Evolutionary conservation across 306 rosid genomes (phyloP), one percentile per base, ranked within the genome.

Genomic region (Astragalus glycyphyllos): DNA sequence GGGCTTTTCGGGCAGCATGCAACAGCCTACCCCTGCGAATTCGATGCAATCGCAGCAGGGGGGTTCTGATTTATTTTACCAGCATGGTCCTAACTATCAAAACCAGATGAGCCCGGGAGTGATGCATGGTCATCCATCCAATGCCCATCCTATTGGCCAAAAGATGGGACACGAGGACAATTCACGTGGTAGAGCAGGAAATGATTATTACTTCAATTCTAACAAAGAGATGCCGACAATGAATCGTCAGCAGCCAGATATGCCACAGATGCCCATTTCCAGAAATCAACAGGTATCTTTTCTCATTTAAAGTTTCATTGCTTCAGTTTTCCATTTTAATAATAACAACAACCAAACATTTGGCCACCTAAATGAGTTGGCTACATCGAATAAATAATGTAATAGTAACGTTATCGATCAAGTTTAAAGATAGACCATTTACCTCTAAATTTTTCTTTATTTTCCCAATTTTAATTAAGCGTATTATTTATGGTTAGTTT

Each of bases 181-280:
- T 65, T 62, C 79, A 37, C 88, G 40, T 4, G 85, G 84, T 20
- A 83, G 92, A 86, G 74, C 78, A 48, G 97, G 86, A 69, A 91
- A 81, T 74, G 96, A 94, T 32, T 86, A 85, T 82, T 78, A 77
- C 73, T 82, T 73, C 53, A 87, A 85, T 58, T 67, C 90, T 79
- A 81, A 79, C 73, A 85, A 88, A 81, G 98, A 89, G 59, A 77
- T 74, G 69, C 77, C 88, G 8, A 5, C 74, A 32, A 23, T 71
- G 44, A 86, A 85, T 75, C 83, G 84, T 59, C 95, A 80, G 79
- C 97, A 86, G 71, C 90, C 95, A 16, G 85, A 85, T 89, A 83
- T 87, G 75, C 73, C 96, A 56, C 86, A 85, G 46, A 77, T 91
- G 70, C 87, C 99, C 2, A 62, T 81, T 67, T 56, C 96, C 4